Evolutionary conservation across 192 early-diverging fungal species (phyloP).

Genomic region (Podila epigama): DNA sequence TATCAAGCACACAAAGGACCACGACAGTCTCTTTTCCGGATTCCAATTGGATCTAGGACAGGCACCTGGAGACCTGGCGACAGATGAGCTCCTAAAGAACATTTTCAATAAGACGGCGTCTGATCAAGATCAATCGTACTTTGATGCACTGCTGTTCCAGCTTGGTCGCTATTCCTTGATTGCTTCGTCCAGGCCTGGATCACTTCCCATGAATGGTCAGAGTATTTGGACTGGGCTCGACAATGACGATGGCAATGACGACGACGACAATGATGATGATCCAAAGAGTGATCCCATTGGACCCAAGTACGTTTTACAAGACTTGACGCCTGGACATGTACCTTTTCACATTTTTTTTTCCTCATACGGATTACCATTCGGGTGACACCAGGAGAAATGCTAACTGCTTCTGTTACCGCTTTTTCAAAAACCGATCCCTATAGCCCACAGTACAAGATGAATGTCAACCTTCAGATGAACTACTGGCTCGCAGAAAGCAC

Average conservation of each 20-base stretch:
- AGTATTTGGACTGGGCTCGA: conserved; percentile 7
- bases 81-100: conserved; percentile 21
- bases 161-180: conserved; percentile 44
- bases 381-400: no score
- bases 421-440: neutral
- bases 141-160: conserved; percentile 31
- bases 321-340: no score
- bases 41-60: conserved; percentile 19
- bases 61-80: conserved; percentile 6
- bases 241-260: neutral
- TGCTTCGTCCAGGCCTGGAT: conserved; percentile 31
- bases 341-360: no score
- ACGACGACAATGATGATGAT: no score
- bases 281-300: no score
- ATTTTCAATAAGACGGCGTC: neutral
- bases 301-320: no score
- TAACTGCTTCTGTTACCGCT: neutral
- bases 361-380: no score
- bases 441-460: conserved; percentile 39
- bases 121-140: conserved; percentile 13
- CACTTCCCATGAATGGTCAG: conserved; percentile 30
- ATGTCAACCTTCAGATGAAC: conserved; percentile 42
- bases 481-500: conserved; percentile 47
- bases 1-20: conserved; percentile 25
- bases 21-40: conserved; percentile 8